Base-by-base conservation (phyloP, 306 rosid species). In the Sphenostylis stenocarpa region DNA sequence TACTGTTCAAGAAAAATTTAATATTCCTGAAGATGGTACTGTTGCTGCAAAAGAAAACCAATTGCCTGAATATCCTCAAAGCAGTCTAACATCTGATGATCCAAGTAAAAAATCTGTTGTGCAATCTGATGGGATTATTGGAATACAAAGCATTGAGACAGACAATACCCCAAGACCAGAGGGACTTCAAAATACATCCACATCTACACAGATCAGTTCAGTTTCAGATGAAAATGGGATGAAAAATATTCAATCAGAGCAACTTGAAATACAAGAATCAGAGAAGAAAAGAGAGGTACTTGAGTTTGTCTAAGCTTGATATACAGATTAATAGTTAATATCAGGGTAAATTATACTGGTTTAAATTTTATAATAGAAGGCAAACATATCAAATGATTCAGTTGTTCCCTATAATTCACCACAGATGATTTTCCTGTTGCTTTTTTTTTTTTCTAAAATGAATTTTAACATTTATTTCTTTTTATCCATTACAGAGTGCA, bases 281-380 rank as follows among this genome's bases (percentile, higher is more conserved):
- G 88, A 84, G 21, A 86, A 85, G 31, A 86, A 36, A 76, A 72
- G 43, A 48, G 83, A 91, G 97, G 98, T 91, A 87, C n/a, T 55
- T 28, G 80, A 36, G 67, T 64, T 83, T 69, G 48, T 24, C 67
- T 39, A 67, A 23, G 21, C 29, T 78, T 56, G 38, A 77, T 73
- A 21, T 70, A 7, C 73, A n/a, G 52, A 64, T 72, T 58, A 49
- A 51, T 58, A 53, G 52, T 77, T 72, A 51, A 72, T 67, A 47
- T 52, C 44, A 45, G 56, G 58, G 64, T 49, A 38, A 47, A 19
- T n/a, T 38, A 62, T 49, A 28, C 2, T 55, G 26, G 79, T 43
- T 81, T 73, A 75, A 73, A 9, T 72, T 73, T 19, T n/a, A 68
- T 45, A 20, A 14, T 60, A 73, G 73, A 28, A 21, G 47, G 66